These are phyloP conservation scores for Harringtonia aguacate DNA, from an alignment of 2,329 filamentous ascomycete species.

Conservation along the genomic window DNA sequence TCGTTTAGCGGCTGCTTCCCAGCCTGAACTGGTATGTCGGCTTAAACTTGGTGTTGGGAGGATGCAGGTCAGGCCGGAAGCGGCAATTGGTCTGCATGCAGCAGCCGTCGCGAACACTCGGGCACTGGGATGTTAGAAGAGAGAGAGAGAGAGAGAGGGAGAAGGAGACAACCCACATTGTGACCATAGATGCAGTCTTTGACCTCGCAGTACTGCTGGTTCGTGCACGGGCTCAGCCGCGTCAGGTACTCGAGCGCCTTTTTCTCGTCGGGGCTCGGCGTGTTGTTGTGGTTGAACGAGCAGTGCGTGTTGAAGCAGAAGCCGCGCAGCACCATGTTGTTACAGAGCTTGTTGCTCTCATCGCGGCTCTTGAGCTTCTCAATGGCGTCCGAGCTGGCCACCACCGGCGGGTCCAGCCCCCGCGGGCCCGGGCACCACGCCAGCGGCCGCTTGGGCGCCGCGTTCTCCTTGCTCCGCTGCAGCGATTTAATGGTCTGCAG, in stretches of 20 bases:
- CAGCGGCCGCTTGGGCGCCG: slow-evolving; percentile 18
- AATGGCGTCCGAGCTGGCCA: slow-evolving; percentile 31
- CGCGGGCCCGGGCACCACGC: slow-evolving; percentile 43
- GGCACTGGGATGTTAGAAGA: slow-evolving; percentile 29
- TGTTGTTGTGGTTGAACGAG: slow-evolving; percentile 46
- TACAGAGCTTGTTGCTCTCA: slow-evolving; percentile 51
- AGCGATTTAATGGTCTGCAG: slow-evolving; percentile 16
- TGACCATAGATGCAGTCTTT: slow-evolving; percentile 54
- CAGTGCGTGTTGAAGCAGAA: slow-evolving; percentile 44
- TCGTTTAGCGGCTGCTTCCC: no score
- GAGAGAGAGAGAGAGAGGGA: neutral
- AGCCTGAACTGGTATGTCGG: neutral
- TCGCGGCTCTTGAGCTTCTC: slow-evolving; percentile 46
- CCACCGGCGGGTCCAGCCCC: slow-evolving; percentile 42
- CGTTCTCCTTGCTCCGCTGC: slow-evolving; percentile 14
- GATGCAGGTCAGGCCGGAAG: slow-evolving; percentile 41
- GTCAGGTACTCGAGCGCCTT: slow-evolving; percentile 45
- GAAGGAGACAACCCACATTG: slow-evolving; percentile 33
- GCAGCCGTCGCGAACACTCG: slow-evolving; percentile 36
- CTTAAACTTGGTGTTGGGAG: slow-evolving; percentile 42
- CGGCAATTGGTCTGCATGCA: slow-evolving; percentile 47
- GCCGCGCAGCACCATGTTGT: slow-evolving; percentile 49
- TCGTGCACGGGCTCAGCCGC: slow-evolving; percentile 45
- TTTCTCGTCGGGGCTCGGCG: slow-evolving; percentile 40
- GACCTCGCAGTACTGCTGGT: slow-evolving; percentile 45